Conservation (phyloP, 305 asterid species). For the Fraxinus sp. region DNA sequence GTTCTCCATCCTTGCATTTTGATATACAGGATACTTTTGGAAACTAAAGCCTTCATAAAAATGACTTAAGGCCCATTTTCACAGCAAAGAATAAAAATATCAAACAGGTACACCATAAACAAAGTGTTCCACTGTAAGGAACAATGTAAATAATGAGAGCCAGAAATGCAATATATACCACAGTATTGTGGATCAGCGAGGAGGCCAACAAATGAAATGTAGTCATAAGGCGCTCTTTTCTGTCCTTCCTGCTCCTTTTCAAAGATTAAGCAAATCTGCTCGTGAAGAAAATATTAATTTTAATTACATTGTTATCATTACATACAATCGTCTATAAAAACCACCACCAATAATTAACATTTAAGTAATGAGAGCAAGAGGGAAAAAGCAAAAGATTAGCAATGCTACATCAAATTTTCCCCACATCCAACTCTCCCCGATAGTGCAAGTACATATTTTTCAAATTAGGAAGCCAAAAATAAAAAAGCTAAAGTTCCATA, state of each 20-base stretch:
- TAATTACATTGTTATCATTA: not conserved
- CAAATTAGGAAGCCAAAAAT: slow-evolving; percentile 1
- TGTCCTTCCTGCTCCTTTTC: slow-evolving; percentile 93
- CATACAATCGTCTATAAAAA: not conserved
- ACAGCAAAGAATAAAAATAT: slow-evolving; percentile 15
- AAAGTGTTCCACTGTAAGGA: slow-evolving; percentile 10
- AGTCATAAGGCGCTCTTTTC: slow-evolving; percentile 57
- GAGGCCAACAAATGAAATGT: slow-evolving; percentile 92
- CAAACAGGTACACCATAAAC: slow-evolving; percentile 2
- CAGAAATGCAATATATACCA: slow-evolving; percentile 48
- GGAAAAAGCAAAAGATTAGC: not conserved
- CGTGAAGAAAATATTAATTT: slow-evolving; percentile 20
- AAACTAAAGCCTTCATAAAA: not conserved
- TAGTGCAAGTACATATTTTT: not conserved
- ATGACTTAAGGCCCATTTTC: not conserved
- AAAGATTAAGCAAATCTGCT: slow-evolving; percentile 90
- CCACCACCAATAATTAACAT: not conserved
- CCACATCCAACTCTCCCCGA: slow-evolving; percentile 8
- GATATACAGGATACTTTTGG: not conserved
- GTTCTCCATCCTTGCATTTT: slow-evolving; percentile 17
- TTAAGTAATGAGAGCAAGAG: slow-evolving; percentile 19
- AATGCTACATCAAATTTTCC: not conserved
- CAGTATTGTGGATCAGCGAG: slow-evolving; percentile 89
- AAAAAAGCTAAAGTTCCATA: not conserved
- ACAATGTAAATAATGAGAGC: not conserved